These are phyloP conservation scores for Lodderomyces jiufengensis DNA, from an alignment of 1,139 yeast genomes.

Conservation along the genomic window DNA sequence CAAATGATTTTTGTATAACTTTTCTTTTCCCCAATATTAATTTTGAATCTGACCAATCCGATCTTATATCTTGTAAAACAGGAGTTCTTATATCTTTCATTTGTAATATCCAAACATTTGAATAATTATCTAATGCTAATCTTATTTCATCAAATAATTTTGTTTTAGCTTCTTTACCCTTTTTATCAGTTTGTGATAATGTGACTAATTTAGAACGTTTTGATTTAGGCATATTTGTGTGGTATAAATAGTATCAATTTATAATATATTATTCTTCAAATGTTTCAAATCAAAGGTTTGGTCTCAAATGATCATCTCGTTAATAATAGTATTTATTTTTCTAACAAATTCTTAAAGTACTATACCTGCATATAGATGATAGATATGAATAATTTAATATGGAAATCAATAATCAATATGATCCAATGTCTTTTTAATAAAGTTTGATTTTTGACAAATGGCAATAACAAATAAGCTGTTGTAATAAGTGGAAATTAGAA, in stretches of 20 bases:
- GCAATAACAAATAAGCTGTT: too few relatives aligned
- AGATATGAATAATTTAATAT: too few relatives aligned
- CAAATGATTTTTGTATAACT: slow-evolving; percentile 89
- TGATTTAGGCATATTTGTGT: slow-evolving; percentile 76
- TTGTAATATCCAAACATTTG: slow-evolving; percentile 79
- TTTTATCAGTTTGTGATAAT: slow-evolving; percentile 93
- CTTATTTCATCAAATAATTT: slow-evolving; percentile 89
- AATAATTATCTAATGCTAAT: slow-evolving; percentile 69
- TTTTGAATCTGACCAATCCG: slow-evolving; percentile 89
- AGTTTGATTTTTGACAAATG: too few relatives aligned
- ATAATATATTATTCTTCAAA: too few relatives aligned
- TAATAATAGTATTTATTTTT: too few relatives aligned
- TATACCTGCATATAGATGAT: too few relatives aligned
- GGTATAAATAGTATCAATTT: background rate
- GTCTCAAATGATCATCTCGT: too few relatives aligned
- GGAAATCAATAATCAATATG: too few relatives aligned
- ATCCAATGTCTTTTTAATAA: too few relatives aligned
- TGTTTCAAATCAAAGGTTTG: too few relatives aligned
- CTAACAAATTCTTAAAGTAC: too few relatives aligned
- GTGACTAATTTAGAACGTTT: slow-evolving; percentile 92
- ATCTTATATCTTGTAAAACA: slow-evolving; percentile 86
- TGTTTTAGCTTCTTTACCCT: slow-evolving; percentile 89
- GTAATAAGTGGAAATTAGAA: too few relatives aligned
- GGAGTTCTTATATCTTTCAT: slow-evolving; percentile 95
- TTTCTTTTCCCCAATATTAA: slow-evolving; percentile 87